Percentiles rank a stretch among this genome's conserved stretches.
These are phyloP conservation scores for Neofusicoccum sp. DNA, from an alignment of 2,329 filamentous ascomycete species.

Conservation along the genomic window DNA sequence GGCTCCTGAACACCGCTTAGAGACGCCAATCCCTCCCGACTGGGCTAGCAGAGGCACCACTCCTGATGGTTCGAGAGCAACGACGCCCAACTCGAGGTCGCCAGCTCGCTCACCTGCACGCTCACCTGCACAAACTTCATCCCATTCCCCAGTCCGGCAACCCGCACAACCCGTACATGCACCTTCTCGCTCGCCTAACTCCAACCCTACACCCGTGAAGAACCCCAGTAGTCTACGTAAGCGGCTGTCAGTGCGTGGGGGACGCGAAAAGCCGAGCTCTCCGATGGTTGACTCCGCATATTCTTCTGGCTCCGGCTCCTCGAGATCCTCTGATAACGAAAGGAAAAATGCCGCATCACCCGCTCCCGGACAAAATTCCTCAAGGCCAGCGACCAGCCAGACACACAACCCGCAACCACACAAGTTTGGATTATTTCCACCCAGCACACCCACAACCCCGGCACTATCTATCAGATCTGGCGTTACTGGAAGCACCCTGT, in stretches of 20 bases:
- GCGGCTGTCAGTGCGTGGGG: conserved; percentile 7
- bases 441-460: conserved; percentile 4
- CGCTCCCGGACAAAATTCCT: not conserved
- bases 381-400: conserved; percentile 9
- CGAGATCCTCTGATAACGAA: conserved; percentile 23
- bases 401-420: not conserved
- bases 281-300: conserved; percentile 38
- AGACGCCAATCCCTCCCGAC: conserved; percentile 15
- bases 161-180: not conserved
- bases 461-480: conserved; percentile 19
- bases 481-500: conserved; percentile 11
- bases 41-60: conserved; percentile 15
- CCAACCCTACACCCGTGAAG: conserved; percentile 9
- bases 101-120: conserved; percentile 15
- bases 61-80: conserved; percentile 14
- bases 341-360: not conserved
- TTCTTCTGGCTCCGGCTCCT: conserved; percentile 39
- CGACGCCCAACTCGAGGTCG: conserved; percentile 17
- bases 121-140: conserved; percentile 5
- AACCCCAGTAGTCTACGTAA: conserved; percentile 13
- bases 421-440: conserved; percentile 18
- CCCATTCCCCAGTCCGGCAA: not conserved
- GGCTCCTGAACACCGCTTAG: conserved; percentile 9
- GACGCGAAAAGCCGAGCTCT: conserved; percentile 17
- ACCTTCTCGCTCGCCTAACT: not conserved